phyloP scores from a whole-genome alignment of 2,329 filamentous ascomycete genomes.

The Sclerotiophoma versabilis region DNA sequence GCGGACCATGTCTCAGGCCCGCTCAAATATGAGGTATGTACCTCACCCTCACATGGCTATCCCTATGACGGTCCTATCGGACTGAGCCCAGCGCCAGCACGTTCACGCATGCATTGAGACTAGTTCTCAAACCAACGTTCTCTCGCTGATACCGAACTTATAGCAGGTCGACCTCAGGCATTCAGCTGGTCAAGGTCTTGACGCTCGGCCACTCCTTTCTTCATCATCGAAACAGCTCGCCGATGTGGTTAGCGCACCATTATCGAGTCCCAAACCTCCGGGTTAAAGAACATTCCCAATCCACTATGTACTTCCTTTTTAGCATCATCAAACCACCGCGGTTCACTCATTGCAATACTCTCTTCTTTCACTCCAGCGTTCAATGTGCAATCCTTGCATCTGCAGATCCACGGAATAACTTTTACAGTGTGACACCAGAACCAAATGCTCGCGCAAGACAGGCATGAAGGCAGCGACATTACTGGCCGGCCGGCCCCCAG shows the following conservation, averaged over 20 bases:
- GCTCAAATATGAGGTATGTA: conserved; percentile 10
- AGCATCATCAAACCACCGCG: conserved; percentile 14
- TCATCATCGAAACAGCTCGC: conserved; percentile 20
- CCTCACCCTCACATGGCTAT: conserved; percentile 11
- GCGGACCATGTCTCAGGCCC: conserved; percentile 11
- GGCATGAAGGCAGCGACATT: background rate
- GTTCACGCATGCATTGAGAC: conserved; percentile 11
- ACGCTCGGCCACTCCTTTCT: conserved; percentile 24
- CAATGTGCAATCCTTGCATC: conserved; percentile 10
- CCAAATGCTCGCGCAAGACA: conserved; percentile 23
- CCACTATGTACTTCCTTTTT: conserved; percentile 21
- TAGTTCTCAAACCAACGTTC: conserved; percentile 13
- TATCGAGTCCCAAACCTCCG: conserved; percentile 9
- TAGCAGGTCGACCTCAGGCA: conserved; percentile 9
- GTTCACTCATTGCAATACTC: conserved; percentile 6
- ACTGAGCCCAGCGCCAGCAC: conserved; percentile 6
- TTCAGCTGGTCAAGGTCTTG: conserved; percentile 23
- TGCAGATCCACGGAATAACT: conserved; percentile 9
- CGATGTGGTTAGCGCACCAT: conserved; percentile 17
- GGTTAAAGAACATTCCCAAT: conserved; percentile 26
- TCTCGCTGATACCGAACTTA: conserved; percentile 18
- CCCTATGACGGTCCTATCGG: conserved; percentile 1
- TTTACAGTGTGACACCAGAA: conserved; percentile 8
- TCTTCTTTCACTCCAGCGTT: conserved; percentile 3
- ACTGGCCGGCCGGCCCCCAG: conserved; percentile 3